phyloP scores from a whole-genome alignment of 495 filamentous ascomycete species.

The Haplographium delicatum region DNA sequence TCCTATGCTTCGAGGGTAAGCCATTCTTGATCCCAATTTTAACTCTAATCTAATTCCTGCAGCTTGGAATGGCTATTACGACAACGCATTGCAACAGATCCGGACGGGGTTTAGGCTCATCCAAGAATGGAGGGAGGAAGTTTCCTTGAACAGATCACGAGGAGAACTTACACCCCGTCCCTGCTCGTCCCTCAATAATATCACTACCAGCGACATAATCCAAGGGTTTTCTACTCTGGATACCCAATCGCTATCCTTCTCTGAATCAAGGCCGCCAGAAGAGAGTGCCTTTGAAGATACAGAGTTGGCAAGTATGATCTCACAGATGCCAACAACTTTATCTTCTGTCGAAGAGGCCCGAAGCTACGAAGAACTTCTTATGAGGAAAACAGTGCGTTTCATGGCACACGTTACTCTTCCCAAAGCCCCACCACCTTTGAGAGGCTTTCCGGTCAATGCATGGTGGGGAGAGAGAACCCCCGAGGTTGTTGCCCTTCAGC shows the following conservation, averaged over 20 bases:
- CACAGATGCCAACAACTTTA: too few relatives aligned
- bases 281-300: not conserved
- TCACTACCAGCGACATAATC: constrained; percentile 6
- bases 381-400: not conserved
- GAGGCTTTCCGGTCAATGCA: not conserved
- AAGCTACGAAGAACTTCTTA: not conserved
- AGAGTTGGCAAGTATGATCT: too few relatives aligned
- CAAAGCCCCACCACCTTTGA: not conserved
- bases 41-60: constrained; percentile 17
- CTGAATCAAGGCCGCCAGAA: not conserved
- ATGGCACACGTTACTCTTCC: not conserved
- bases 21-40: too few relatives aligned
- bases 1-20: not conserved
- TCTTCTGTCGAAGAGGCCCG: too few relatives aligned
- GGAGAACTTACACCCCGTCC: too few relatives aligned
- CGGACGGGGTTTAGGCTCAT: constrained; percentile 15
- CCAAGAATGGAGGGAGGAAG: constrained; percentile 13
- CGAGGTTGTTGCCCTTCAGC: not conserved
- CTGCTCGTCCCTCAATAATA: too few relatives aligned
- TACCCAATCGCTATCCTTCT: constrained; percentile 4
- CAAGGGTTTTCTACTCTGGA: constrained; percentile 8
- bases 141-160: too few relatives aligned
- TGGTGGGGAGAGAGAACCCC: not conserved
- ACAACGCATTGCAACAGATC: constrained; percentile 4
- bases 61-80: constrained; percentile 1